Conservation (phyloP, 2,329 filamentous ascomycete genomes). For the Talaromyces islandicus region DNA sequence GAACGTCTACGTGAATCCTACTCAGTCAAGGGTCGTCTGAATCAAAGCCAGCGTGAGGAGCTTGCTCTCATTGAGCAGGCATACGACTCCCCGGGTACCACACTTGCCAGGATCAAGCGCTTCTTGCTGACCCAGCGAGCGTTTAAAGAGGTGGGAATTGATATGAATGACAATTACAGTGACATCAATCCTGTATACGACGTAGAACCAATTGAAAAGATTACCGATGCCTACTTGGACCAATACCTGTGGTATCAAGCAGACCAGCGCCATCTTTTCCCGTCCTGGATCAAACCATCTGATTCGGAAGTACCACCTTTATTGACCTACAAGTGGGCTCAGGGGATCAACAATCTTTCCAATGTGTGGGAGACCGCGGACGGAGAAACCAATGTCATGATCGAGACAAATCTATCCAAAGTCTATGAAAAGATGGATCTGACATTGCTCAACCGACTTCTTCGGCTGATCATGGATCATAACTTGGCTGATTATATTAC, state of each 20-base stretch:
- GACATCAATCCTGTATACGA: conserved; percentile 99
- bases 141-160: conserved; percentile 98
- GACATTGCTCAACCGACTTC: conserved; percentile 84
- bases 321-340: conserved; percentile 96
- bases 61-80: conserved; percentile 95
- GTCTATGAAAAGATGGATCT: conserved; percentile 99
- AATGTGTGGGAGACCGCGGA: conserved; percentile 92
- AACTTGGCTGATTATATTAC: conserved; percentile 99
- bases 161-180: conserved; percentile 99
- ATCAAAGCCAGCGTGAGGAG: conserved; percentile 96
- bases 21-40: conserved; percentile 92
- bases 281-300: conserved; percentile 97
- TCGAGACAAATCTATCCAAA: conserved; percentile 97
- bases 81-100: conserved; percentile 95
- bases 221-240: conserved; percentile 96
- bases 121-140: conserved; percentile 95
- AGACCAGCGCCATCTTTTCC: conserved; percentile 93
- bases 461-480: conserved; percentile 97
- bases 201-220: conserved; percentile 98
- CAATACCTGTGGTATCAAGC: conserved; percentile 99
- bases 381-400: conserved; percentile 97
- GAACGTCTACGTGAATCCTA: conserved; percentile 93
- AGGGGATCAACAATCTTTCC: conserved; percentile 96
- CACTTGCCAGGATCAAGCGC: conserved; percentile 90
- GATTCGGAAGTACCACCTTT: conserved; percentile 95